Base-by-base conservation (phyloP, 148 eudicot species). In the Beta vulgaris region DNA sequence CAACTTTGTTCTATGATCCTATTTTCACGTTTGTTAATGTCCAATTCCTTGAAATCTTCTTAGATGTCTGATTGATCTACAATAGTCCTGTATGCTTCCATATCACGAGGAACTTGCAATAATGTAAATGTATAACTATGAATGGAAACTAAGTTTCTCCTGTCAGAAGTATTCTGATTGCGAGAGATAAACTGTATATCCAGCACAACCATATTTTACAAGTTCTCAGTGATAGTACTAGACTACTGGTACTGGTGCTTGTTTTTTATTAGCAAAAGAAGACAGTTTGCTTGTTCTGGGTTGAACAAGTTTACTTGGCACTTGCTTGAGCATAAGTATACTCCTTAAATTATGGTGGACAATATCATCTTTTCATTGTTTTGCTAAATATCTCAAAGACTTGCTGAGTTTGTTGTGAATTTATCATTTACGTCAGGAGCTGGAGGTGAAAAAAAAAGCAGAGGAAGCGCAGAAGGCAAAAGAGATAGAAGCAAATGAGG, bases 401-500 rank as follows among this genome's bases (percentile, higher is more conserved):
- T n/a, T n/a, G n/a, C n/a, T n/a, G 37, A 14, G 69, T 31, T 54
- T 21, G 21, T 75, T 18, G 40, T 75, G 63, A 39, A 36, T 39
- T 9, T 39, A 3, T 4, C 9, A 39, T 64, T 15, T 28, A 48
- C 34, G 54, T 75, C 86, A 93, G 98, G 91, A 87, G 23, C 49
- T 81, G 79, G 98, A 90, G 84, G 35, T 51, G 43, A 91, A 88
- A 86, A 91, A 79, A 84, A 82, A 87, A 83, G 89, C 85, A 18
- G 93, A 91, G 80, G 92, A 89, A 78, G 91, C 82, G 74, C 79
- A 78, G 53, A 84, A 86, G 72, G 89, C 88, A 23, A 86, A 86
- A 79, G 83, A 85, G 82, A 73, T 42, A 78, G 88, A 86, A 83
- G 74, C 80, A 55, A 84, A 81, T 68, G 90, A 86, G 61, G 78